A percentile compares a stretch with the other conserved stretches of the same genome.
Evolutionary conservation across 1,139 yeast genomes (phyloP).

Genomic region (Blastobotrys elegans): DNA sequence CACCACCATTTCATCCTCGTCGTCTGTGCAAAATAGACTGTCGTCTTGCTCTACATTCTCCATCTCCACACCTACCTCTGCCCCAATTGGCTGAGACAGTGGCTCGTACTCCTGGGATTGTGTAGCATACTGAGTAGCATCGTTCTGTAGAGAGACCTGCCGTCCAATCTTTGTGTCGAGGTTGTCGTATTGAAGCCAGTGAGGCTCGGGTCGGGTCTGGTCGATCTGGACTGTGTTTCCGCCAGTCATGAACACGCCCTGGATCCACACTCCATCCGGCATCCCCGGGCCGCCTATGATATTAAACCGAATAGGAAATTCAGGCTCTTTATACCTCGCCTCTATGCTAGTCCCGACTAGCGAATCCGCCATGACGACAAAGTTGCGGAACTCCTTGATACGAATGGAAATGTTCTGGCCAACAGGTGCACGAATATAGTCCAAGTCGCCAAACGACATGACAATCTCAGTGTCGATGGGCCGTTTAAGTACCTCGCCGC

Average conservation of each 20-base stretch:
- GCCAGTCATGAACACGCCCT: slow-evolving; percentile 20
- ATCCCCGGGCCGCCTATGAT: slow-evolving; percentile 10
- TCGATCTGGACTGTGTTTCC: slow-evolving; percentile 5
- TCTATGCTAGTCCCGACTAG: slow-evolving; percentile 13
- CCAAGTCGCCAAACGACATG: slow-evolving; percentile 24
- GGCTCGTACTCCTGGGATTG: slow-evolving; percentile 5
- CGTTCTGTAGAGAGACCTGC: background rate
- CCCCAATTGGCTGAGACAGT: background rate
- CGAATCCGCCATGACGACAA: slow-evolving; percentile 23
- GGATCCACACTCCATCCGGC: slow-evolving; percentile 18
- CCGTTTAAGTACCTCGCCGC: slow-evolving; percentile 28
- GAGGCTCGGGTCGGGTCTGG: background rate
- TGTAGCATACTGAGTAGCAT: slow-evolving; percentile 2
- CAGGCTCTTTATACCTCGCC: slow-evolving; percentile 22
- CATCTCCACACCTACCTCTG: background rate
- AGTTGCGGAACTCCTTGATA: slow-evolving; percentile 30
- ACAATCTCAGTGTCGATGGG: slow-evolving; percentile 30
- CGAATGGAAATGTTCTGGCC: slow-evolving; percentile 25
- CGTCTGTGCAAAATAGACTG: background rate
- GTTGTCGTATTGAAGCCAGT: background rate
- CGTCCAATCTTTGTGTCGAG: background rate
- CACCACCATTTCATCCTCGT: background rate
- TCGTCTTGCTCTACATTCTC: background rate
- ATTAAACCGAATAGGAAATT: slow-evolving; percentile 26
- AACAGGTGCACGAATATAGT: slow-evolving; percentile 21